Base-by-base conservation (phyloP, 225 moss, liverwort and hornwort genomes). In the Thuidium tamariscinum region DNA sequence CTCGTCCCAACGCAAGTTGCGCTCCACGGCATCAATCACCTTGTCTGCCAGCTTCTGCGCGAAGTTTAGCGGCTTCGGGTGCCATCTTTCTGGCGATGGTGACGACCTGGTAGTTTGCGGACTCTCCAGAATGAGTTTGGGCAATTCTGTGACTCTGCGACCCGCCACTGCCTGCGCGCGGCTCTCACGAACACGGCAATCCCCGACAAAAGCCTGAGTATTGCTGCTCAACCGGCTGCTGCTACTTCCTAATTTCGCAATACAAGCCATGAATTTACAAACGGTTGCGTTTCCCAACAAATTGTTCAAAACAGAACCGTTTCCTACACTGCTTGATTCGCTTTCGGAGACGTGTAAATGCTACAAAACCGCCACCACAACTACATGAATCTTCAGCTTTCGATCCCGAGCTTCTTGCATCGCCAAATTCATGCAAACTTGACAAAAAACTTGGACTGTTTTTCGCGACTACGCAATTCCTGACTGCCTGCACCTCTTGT, bases 21-120 rank as follows among this genome's bases (percentile, higher is more conserved):
- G 77, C 89, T 95, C 95, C 56, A 95, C 81, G n/a, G 82, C 84
- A 39, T 93, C 90, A 79, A 97, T 88, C 79, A 91, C 91, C 56
- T 88, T 89, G 59, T 93, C 93, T 41, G 92, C 94, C 34, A 97
- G 29, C 84, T 67, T 91, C 88, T 97, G 96, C 84, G 93, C 94
- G 22, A 89, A 73, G 85, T 96, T 95, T 14, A 91, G 84, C 17
- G 89, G 79, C 88, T 69, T 88, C 37, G 83, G 78, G 8, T 11
- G 46, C 71, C 49, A 42, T 20, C 49, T 82, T 65, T 71, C 77
- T 18, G 32, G 11, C 69, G 51, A 15, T 13, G 67, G 7, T 10
- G 70, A 20, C 54, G 67, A 14, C 21, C 57, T 80, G 1, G 72
- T 36, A 1, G 65, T 34, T 15, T 25, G 55, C 4, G 56, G 51